Percentiles rank a stretch among this genome's conserved stretches.
These are phyloP conservation scores for Kwoniella sp. DNA, from an alignment of 768 basidiomycete genomes.

Conservation along the genomic window DNA sequence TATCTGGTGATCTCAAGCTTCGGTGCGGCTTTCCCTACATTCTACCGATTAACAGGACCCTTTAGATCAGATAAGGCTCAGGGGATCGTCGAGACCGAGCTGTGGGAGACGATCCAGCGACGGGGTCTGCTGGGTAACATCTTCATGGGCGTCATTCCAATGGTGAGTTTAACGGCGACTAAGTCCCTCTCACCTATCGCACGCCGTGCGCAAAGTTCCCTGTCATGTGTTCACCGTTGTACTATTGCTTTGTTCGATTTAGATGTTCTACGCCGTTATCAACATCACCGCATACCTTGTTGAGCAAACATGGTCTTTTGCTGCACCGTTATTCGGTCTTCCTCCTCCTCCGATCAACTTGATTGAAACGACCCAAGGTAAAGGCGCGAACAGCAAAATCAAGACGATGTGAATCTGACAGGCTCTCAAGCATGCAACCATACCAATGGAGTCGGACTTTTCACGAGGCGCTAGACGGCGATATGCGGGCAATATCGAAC, in stretches of 20 bases:
- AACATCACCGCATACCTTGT: conserved; percentile 24
- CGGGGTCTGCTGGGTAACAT: conserved; percentile 64
- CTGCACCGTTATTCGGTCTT: conserved; percentile 25
- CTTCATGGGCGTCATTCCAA: conserved; percentile 63
- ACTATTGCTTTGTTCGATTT: not conserved
- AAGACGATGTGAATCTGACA: conserved; percentile 10
- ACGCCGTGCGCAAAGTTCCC: too few relatives aligned
- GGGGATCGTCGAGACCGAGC: conserved; percentile 61
- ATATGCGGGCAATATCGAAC: too few relatives aligned
- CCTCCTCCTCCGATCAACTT: conserved; percentile 5
- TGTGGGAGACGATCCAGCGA: conserved; percentile 66
- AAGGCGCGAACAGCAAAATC: not conserved
- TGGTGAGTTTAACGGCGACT: conserved; percentile 47
- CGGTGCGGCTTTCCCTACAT: conserved; percentile 64
- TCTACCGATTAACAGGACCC: conserved; percentile 65
- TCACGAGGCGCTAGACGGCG: too few relatives aligned
- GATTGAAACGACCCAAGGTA: not conserved
- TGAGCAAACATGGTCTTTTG: conserved; percentile 24
- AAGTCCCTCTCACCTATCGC: too few relatives aligned
- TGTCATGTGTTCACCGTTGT: not conserved
- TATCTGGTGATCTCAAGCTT: conserved; percentile 57
- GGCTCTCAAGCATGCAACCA: too few relatives aligned
- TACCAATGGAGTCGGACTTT: too few relatives aligned
- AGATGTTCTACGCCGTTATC: conserved; percentile 37
- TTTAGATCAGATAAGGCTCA: conserved; percentile 59